Conservation (phyloP, 2,329 filamentous ascomycete genomes). For the Thelonectria rubi region DNA sequence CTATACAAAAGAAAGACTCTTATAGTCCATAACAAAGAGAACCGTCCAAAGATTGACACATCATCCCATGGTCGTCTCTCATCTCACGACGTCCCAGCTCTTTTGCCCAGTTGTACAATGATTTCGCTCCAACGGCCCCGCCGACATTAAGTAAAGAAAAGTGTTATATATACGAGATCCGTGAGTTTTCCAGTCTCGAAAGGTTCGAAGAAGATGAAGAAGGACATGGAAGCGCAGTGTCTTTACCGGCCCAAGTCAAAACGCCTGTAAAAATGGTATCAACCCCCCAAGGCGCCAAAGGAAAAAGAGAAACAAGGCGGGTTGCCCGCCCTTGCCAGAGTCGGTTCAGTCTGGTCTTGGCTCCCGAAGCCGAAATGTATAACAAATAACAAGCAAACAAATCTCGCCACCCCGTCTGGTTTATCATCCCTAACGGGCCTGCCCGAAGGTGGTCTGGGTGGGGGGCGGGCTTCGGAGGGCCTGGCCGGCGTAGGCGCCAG, state of each 20-base stretch:
- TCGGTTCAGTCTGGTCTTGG: constrained; percentile 12
- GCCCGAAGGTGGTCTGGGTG: constrained; percentile 55
- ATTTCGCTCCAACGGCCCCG: not conserved
- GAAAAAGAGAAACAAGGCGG: constrained; percentile 1
- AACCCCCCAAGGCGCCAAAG: constrained; percentile 5
- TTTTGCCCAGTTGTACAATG: constrained; percentile 14
- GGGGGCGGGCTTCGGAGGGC: constrained; percentile 62
- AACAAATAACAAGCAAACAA: constrained; percentile 8
- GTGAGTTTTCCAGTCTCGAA: constrained; percentile 6
- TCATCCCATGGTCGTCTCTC: constrained; percentile 8
- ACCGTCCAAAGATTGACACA: constrained; percentile 9
- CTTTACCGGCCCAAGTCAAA: constrained; percentile 21
- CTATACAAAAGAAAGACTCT: constrained; percentile 35
- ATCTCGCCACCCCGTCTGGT: constrained; percentile 16
- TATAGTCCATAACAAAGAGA: constrained; percentile 3
- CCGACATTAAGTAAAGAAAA: constrained; percentile 20
- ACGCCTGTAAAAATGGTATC: constrained; percentile 26
- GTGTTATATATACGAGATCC: constrained; percentile 15
- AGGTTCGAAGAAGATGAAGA: not conserved
- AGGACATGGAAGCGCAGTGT: constrained; percentile 1
- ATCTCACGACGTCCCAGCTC: constrained; percentile 9
- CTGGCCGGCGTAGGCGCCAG: constrained; percentile 77
- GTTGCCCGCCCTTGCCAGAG: constrained; percentile 19
- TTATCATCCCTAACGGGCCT: constrained; percentile 38
- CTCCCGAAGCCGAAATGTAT: constrained; percentile 27